Evolutionary conservation across 1,139 yeast genomes (phyloP).

Genomic region (Magnusiomyces tetraspermus): DNA sequence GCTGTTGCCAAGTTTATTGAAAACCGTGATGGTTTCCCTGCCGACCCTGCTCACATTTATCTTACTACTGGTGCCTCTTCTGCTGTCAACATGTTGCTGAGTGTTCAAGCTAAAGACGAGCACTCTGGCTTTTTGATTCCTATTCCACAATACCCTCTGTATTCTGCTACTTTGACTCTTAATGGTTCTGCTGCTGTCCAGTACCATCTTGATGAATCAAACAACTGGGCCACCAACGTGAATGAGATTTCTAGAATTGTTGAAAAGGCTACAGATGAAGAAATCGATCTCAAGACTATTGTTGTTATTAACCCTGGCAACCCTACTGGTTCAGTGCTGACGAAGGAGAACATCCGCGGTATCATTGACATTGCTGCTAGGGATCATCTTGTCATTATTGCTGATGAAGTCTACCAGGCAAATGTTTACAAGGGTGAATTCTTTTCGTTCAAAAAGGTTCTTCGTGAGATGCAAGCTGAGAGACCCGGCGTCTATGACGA

Average conservation of each 20-base stretch:
- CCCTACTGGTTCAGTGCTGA: constrained; percentile 85
- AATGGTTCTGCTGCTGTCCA: constrained; percentile 79
- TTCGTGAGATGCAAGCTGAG: constrained; percentile 49
- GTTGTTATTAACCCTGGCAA: constrained; percentile 97
- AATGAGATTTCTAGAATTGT: constrained; percentile 52
- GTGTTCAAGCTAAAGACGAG: constrained; percentile 56
- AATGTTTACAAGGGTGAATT: constrained; percentile 60
- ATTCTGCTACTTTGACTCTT: constrained; percentile 83
- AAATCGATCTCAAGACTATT: constrained; percentile 61
- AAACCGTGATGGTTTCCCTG: constrained; percentile 55
- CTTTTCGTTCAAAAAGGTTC: constrained; percentile 35
- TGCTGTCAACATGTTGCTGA: constrained; percentile 70
- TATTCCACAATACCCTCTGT: constrained; percentile 93
- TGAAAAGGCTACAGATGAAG: constrained; percentile 42
- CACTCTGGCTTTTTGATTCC: constrained; percentile 84
- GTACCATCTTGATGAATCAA: constrained; percentile 72
- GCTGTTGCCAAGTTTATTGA: constrained; percentile 74
- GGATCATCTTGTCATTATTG: constrained; percentile 74
- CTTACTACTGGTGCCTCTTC: constrained; percentile 91
- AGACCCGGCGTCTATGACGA: constrained; percentile 48
- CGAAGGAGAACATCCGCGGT: constrained; percentile 54
- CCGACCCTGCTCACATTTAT: constrained; percentile 64
- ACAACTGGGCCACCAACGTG: constrained; percentile 78
- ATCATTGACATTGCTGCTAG: constrained; percentile 74
- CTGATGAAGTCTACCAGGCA: constrained; percentile 98